Evolutionary conservation across 176 grass and related monocot species (phyloP).

Genomic region (Paspalum notatum): DNA sequence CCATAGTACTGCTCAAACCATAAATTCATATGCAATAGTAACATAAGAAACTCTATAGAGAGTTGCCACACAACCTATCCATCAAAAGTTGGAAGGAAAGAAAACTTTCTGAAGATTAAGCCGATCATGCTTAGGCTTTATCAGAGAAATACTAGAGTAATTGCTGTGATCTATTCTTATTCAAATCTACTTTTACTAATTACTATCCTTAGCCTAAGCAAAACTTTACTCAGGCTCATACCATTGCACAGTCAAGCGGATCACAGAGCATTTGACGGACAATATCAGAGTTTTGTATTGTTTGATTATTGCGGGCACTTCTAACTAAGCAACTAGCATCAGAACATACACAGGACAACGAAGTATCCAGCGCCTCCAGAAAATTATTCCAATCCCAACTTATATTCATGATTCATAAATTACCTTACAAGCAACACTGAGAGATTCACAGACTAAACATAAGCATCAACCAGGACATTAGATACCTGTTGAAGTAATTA

Average conservation of each 20-base stretch:
- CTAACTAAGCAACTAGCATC: conserved; percentile 22
- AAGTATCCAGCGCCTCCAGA: background rate
- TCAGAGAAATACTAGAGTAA: background rate
- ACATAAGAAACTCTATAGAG: background rate
- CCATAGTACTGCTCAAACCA: background rate
- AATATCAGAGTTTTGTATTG: background rate
- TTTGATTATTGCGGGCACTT: background rate
- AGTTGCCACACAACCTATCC: background rate
- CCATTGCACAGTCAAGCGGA: background rate
- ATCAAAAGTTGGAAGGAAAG: background rate
- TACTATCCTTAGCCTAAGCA: background rate
- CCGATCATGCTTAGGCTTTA: background rate
- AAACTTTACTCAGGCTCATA: background rate
- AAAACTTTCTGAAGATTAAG: background rate
- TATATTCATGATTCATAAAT: conserved; percentile 11
- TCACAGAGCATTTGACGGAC: conserved; percentile 5
- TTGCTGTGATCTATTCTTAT: background rate
- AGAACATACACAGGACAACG: background rate
- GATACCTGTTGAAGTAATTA: background rate
- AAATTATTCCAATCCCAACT: background rate
- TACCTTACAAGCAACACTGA: background rate
- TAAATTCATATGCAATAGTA: background rate
- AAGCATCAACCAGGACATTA: background rate
- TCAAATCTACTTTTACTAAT: background rate
- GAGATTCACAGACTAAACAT: background rate